Percentiles rank a stretch among this genome's conserved stretches.
These are phyloP conservation scores for Psilocybe cyanescens DNA, from an alignment of 768 basidiomycete genomes.

Conservation along the genomic window DNA sequence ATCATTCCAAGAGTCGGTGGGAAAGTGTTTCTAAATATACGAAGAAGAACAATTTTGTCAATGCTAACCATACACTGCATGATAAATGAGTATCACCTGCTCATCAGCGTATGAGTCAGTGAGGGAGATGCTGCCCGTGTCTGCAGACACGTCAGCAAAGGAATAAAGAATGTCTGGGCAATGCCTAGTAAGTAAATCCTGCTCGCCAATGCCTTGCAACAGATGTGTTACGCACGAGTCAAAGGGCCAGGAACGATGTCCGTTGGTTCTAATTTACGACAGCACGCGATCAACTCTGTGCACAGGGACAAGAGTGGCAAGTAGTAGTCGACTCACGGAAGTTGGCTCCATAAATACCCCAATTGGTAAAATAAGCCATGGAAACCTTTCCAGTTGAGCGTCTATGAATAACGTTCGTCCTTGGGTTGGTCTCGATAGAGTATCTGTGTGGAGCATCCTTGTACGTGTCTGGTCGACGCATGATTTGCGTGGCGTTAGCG, in stretches of 20 bases:
- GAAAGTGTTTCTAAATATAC: slow-evolving; percentile 62
- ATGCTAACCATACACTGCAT: not conserved
- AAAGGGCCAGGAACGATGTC: slow-evolving; percentile 61
- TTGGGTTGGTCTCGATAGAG: slow-evolving; percentile 34
- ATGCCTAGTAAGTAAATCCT: not conserved
- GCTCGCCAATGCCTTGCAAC: not conserved
- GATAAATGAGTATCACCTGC: slow-evolving; percentile 40
- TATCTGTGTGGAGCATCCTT: slow-evolving; percentile 41
- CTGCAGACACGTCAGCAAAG: slow-evolving; percentile 73
- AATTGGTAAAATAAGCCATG: slow-evolving; percentile 63
- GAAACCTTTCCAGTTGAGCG: slow-evolving; percentile 42
- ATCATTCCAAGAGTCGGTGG: slow-evolving; percentile 76
- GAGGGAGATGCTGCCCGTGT: slow-evolving; percentile 63
- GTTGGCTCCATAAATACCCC: slow-evolving; percentile 68
- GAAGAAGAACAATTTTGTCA: slow-evolving; percentile 13
- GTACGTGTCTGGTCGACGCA: slow-evolving; percentile 55
- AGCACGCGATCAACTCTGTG: slow-evolving; percentile 2
- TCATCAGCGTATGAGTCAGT: slow-evolving; percentile 80
- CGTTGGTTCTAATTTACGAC: slow-evolving; percentile 54
- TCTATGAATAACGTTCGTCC: slow-evolving; percentile 43
- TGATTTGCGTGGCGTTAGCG: slow-evolving; percentile 50
- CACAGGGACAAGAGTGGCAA: slow-evolving; percentile 1
- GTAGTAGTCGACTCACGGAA: slow-evolving; percentile 49
- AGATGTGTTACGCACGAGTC: slow-evolving; percentile 52
- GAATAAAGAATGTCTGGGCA: slow-evolving; percentile 68